A percentile compares a stretch with the other conserved stretches of the same genome.
phyloP scores from a whole-genome alignment of 2,329 filamentous ascomycete genomes.

The Fusarium transvaalense region DNA sequence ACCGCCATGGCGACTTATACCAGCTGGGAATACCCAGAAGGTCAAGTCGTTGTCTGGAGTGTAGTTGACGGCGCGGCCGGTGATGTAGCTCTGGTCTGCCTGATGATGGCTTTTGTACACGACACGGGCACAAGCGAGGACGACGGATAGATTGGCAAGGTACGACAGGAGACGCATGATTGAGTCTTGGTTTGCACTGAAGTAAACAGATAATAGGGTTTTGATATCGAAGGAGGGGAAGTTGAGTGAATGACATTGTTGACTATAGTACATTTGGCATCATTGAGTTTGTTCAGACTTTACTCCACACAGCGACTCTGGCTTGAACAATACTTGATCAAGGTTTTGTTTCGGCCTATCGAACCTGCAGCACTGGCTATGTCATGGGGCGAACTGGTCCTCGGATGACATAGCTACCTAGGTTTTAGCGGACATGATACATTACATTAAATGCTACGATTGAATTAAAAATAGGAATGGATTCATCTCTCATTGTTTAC shows the following conservation, averaged over 20 bases:
- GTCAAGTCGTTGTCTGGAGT: conserved; percentile 9
- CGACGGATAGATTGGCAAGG: conserved; percentile 6
- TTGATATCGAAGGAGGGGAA: not conserved
- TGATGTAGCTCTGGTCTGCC: conserved; percentile 1
- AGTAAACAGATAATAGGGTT: not conserved
- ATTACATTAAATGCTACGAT: not conserved
- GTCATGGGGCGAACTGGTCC: not conserved
- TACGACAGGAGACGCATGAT: not conserved
- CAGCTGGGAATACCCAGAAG: conserved; percentile 31
- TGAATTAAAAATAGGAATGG: not conserved
- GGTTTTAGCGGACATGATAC: not conserved
- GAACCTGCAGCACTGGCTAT: not conserved
- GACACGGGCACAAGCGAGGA: conserved; percentile 18
- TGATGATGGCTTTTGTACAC: conserved; percentile 1
- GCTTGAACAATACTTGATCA: not conserved
- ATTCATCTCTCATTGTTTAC: too few relatives aligned
- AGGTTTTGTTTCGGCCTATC: not conserved
- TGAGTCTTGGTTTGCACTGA: not conserved
- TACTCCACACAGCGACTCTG: not conserved
- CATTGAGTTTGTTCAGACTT: too few relatives aligned
- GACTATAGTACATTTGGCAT: not conserved
- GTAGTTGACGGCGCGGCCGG: conserved; percentile 35
- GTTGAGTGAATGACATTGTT: not conserved
- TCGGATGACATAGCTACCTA: not conserved
- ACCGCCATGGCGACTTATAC: conserved; percentile 21